These are phyloP conservation scores for Solanum clarkiae DNA, from an alignment of 257 asterid species.

Conservation along the genomic window DNA sequence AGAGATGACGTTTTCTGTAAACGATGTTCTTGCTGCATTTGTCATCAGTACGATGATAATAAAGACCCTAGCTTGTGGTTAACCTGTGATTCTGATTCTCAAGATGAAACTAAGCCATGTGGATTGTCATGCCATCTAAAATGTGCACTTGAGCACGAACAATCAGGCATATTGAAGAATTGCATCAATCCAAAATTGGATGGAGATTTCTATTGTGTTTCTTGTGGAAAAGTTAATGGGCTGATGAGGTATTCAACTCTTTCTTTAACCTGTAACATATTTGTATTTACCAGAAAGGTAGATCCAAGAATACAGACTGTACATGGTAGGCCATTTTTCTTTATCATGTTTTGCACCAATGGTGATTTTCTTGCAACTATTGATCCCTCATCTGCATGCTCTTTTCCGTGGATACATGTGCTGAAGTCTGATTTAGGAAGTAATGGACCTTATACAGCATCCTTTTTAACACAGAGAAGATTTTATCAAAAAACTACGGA, in stretches of 20 bases:
- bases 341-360: neutral
- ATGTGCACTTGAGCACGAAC: conserved; percentile 57
- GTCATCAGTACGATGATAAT: conserved; percentile 64
- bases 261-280: neutral
- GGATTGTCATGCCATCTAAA: conserved; percentile 82
- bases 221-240: conserved; percentile 70
- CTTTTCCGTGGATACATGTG: neutral
- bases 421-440: neutral
- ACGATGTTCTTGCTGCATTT: conserved; percentile 76
- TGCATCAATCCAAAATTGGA: conserved; percentile 47
- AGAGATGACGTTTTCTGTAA: conserved; percentile 46
- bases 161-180: conserved; percentile 38
- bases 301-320: neutral
- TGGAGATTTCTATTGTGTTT: conserved; percentile 56
- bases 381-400: neutral
- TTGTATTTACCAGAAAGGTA: neutral
- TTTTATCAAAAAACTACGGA: neutral
- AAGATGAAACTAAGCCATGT: conserved; percentile 40
- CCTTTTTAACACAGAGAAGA: neutral
- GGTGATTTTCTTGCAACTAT: neutral
- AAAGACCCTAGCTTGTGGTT: conserved; percentile 87
- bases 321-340: neutral
- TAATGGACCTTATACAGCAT: neutral
- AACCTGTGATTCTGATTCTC: conserved; percentile 52
- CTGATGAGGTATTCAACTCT: conserved; percentile 43